A percentile compares a stretch with the other conserved stretches of the same genome.
Conservation (phyloP, 352 stramenopile genomes). For the Pythium monospermum region DNA sequence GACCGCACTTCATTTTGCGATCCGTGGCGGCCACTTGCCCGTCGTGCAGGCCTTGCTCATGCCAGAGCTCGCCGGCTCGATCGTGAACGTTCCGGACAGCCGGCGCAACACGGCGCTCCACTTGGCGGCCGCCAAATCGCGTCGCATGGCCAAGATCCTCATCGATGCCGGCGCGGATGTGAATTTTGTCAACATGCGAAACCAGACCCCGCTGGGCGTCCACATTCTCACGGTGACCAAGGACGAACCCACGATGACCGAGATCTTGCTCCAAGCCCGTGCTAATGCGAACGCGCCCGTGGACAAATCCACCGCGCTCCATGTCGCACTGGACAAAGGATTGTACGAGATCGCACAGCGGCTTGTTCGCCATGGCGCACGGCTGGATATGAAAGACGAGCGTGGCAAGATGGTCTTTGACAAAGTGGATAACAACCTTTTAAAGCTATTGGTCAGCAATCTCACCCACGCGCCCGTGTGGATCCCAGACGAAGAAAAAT, state of each 20-base stretch:
- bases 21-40: constrained; percentile 75
- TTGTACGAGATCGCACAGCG: constrained; percentile 67
- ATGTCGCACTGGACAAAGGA: constrained; percentile 58
- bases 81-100: constrained; percentile 72
- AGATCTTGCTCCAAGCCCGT: constrained; percentile 73
- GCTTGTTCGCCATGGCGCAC: constrained; percentile 64
- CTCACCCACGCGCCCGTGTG: constrained; percentile 72
- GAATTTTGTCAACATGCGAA: constrained; percentile 52
- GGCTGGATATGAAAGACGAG: constrained; percentile 67
- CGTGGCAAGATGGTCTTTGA: constrained; percentile 74
- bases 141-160: constrained; percentile 77
- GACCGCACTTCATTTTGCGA: constrained; percentile 78
- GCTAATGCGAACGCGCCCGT: constrained; percentile 59
- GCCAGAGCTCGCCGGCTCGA: constrained; percentile 43
- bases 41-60: constrained; percentile 69
- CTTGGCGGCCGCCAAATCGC: constrained; percentile 69
- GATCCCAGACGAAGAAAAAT: constrained; percentile 62
- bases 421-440: constrained; percentile 58
- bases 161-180: constrained; percentile 66
- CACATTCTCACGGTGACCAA: constrained; percentile 72
- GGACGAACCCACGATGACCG: constrained; percentile 66
- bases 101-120: constrained; percentile 78
- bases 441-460: constrained; percentile 62
- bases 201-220: constrained; percentile 62
- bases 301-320: constrained; percentile 60